Base-by-base conservation (phyloP, 805 yeast genomes). In the Cyberlindnera saturnus region DNA sequence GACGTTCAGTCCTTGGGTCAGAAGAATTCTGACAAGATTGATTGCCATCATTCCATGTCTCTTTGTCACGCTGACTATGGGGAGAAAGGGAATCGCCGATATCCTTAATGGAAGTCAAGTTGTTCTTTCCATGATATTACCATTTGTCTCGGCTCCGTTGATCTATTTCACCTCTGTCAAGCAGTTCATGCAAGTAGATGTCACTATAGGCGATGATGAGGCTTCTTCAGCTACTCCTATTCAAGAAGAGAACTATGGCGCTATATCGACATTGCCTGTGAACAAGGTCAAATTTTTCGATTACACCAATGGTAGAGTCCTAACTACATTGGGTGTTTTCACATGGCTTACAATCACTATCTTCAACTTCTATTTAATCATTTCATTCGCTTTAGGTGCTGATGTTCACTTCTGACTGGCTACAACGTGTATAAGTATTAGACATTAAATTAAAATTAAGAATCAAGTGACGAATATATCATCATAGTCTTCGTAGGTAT, bases 131-230 rank as follows among this genome's bases (percentile, higher is more conserved):
- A 61, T 90, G 50, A 76, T 90, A 41, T 69, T 89, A 44, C 97
- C 97, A 1, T 77, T 87, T 47, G 93, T 89, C 6, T 79, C 89
- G 34, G 96, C 96, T 0, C 97, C 97, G 18, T 69, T 89, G 56
- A 81, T 88, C 45, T 82, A 79, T 60, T 86, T 88, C 61, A 88
- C 96, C 0, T 78, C 86, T 48, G 75, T 75, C 40, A 79, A 78
- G 54, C 63, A 71, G 40, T 77, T 79, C 46, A 84, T 84, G 93
- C 68, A 75, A 32, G 83, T 79, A 57, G 38, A 66, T 57, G 50
- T 73, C 64, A 37, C 35, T 17, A 40, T 13, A 2, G 34, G 38
- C 4, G 45, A 38, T 6, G 44, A 40, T 11, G 53, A 46, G 8
- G 43, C 41, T 9, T 37, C 34, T 2, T 18, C 26, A 16, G 32